phyloP scores from a whole-genome alignment of 2,329 filamentous ascomycete species.

The Pyrenochaeta sp. region DNA sequence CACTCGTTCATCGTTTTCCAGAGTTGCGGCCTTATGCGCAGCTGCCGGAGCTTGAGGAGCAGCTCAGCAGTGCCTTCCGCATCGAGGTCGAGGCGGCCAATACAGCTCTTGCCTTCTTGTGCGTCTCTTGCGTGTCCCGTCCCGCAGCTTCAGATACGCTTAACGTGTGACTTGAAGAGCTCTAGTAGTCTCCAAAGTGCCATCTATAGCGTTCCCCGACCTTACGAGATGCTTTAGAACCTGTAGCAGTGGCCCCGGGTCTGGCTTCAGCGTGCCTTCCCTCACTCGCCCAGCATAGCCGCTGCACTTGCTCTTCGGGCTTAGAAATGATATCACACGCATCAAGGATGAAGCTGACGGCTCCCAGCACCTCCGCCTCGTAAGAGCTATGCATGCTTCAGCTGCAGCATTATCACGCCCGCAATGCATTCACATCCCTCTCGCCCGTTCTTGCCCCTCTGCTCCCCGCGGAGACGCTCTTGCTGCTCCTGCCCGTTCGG shows the following conservation, averaged over 20 bases:
- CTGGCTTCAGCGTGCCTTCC: constrained; percentile 6
- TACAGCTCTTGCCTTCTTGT: not conserved
- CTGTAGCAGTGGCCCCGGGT: not conserved
- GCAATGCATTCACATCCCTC: not conserved
- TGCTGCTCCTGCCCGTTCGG: constrained; percentile 2
- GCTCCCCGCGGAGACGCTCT: not conserved
- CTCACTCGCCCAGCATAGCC: not conserved
- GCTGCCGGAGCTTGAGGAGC: not conserved
- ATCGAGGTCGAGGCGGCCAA: not conserved
- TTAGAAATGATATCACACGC: not conserved
- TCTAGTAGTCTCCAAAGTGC: not conserved
- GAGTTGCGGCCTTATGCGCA: too few species aligned
- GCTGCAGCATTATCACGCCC: not conserved
- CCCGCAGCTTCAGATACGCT: not conserved
- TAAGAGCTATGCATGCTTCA: not conserved
- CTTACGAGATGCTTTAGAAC: not conserved
- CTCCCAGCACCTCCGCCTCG: constrained; percentile 3
- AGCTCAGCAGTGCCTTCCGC: not conserved
- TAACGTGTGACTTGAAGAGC: not conserved
- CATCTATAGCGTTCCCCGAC: not conserved
- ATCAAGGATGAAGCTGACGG: not conserved
- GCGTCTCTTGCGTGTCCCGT: not conserved
- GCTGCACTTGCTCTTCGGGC: not conserved
- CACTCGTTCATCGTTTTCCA: not conserved
- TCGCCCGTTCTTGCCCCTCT: not conserved